Base-by-base conservation (phyloP, 192 early-diverging fungal species). In the Coemansia sp. region DNA sequence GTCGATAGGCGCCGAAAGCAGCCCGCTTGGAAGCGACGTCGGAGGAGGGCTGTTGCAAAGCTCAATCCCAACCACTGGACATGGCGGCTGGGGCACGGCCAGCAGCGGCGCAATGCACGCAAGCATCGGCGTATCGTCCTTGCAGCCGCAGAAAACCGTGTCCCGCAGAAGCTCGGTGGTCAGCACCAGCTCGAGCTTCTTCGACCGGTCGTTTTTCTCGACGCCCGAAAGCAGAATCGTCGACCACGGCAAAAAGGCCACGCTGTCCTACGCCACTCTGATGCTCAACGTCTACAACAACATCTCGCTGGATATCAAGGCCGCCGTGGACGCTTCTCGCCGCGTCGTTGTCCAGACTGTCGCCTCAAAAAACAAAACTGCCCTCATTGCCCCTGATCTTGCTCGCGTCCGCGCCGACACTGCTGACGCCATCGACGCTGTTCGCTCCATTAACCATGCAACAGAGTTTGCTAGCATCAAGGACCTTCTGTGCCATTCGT, bases 201-300 rank as follows among this genome's bases (percentile, higher is more conserved):
- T 81, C 44, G 79, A 81, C 64, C 73, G 79, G 10, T 81, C 79
- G 12, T 81, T 81, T 36, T 81, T 81, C 60, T 76, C 79, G 6
- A 81, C 79, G 2, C 79, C 79, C 15, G 79, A 81, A 61, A 69
- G 65, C 53, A 64, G 79, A 34, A 81, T 81, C 11, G 63, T 63
- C 30, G 79, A 81, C 57, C 69, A 69, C 45, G 71, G 73, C 39
- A 76, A 76, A 34, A 65, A 66, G 33, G 64, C 71, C 14, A 81
- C 79, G 33, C 74, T 81, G 44, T 71, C 79, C 0, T 72, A 81
- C 43, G 79, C 79, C 12, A 81, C 79, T 35, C 64, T 81, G 45
- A 81, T 73, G 71, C 79, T 81, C 49, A 81, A 81, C 52, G 35
- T 81, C 55, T 81, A 81, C 67, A 81, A 81, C 74, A 73, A 81